Percentiles rank a stretch among this genome's conserved stretches.
These are phyloP conservation scores for Dothideomycetes sp. DNA, from an alignment of 2,329 filamentous ascomycete genomes.

Conservation along the genomic window DNA sequence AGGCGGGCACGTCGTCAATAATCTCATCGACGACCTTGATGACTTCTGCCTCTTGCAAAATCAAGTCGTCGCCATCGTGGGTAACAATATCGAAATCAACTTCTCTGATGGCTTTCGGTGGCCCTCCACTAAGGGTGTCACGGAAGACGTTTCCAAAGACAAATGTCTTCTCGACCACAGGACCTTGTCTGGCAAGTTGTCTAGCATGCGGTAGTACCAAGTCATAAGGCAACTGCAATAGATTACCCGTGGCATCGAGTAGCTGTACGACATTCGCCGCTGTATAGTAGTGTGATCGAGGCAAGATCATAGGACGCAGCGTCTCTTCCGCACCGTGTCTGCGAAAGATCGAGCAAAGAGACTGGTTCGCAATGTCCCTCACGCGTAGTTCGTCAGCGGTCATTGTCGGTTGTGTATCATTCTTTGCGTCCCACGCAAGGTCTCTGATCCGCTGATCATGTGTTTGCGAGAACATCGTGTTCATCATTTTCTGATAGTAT, in stretches of 20 bases:
- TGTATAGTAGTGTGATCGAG: constrained; percentile 69
- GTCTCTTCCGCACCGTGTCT: constrained; percentile 82
- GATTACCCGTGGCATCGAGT: constrained; percentile 72
- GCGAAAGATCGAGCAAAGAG: constrained; percentile 69
- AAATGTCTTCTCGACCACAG: constrained; percentile 65
- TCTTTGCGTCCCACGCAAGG: constrained; percentile 39
- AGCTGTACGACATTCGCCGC: constrained; percentile 63
- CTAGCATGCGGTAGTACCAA: constrained; percentile 82
- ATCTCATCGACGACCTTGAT: constrained; percentile 94
- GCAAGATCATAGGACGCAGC: constrained; percentile 66
- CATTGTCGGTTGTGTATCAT: constrained; percentile 7
- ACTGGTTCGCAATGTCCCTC: constrained; percentile 55
- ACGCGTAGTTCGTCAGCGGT: constrained; percentile 21
- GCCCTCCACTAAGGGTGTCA: constrained; percentile 66
- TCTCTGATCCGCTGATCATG: constrained; percentile 73
- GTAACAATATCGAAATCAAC: constrained; percentile 97
- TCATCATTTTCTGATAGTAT: constrained; percentile 82
- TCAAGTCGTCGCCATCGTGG: constrained; percentile 61
- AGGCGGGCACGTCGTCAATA: constrained; percentile 66
- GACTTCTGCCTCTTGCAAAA: constrained; percentile 84
- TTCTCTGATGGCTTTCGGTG: constrained; percentile 75
- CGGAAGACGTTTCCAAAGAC: constrained; percentile 84
- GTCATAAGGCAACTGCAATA: constrained; percentile 90
- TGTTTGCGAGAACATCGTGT: constrained; percentile 65
- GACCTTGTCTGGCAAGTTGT: constrained; percentile 62